Percentiles rank a stretch among this genome's conserved stretches.
These are phyloP conservation scores for Apiospora rasikravindrae DNA, from an alignment of 2,329 filamentous ascomycete species.

Conservation along the genomic window DNA sequence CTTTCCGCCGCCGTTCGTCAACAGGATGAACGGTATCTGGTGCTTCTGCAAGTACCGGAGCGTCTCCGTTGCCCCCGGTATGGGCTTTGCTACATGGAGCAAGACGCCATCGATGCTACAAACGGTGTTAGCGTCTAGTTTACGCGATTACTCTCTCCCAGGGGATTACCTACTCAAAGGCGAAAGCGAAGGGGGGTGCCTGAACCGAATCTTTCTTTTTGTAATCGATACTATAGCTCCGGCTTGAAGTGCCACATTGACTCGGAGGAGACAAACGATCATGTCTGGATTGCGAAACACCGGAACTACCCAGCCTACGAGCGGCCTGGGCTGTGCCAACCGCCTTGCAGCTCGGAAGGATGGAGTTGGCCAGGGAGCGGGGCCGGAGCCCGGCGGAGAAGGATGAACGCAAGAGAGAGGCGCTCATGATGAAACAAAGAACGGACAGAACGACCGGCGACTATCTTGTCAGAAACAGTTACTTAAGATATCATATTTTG, in stretches of 20 bases:
- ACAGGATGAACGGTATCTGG: slow-evolving; percentile 86
- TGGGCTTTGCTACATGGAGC: slow-evolving; percentile 77
- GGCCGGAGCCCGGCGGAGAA: slow-evolving; percentile 1
- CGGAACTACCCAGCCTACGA: neutral
- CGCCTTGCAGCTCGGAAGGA: neutral
- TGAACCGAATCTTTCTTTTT: neutral
- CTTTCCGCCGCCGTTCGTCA: slow-evolving; percentile 95
- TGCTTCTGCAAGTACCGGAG: slow-evolving; percentile 75
- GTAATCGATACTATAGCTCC: slow-evolving; percentile 7
- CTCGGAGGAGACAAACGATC: neutral
- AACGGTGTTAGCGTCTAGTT: slow-evolving; percentile 19
- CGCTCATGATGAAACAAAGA: slow-evolving; percentile 7
- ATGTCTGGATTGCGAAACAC: neutral
- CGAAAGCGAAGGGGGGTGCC: slow-evolving; percentile 34
- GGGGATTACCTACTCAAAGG: slow-evolving; percentile 40
- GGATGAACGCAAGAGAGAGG: slow-evolving; percentile 8
- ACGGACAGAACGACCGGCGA: neutral
- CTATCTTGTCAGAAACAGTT: neutral
- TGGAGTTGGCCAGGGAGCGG: neutral
- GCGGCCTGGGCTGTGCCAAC: neutral
- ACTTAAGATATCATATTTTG: neutral
- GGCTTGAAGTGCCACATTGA: neutral
- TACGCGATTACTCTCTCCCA: slow-evolving; percentile 18
- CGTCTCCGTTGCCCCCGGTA: slow-evolving; percentile 78
- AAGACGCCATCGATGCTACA: slow-evolving; percentile 89